phyloP scores from a whole-genome alignment of 1,284 basidiomycete species.

The Papiliotrema terrestris region DNA sequence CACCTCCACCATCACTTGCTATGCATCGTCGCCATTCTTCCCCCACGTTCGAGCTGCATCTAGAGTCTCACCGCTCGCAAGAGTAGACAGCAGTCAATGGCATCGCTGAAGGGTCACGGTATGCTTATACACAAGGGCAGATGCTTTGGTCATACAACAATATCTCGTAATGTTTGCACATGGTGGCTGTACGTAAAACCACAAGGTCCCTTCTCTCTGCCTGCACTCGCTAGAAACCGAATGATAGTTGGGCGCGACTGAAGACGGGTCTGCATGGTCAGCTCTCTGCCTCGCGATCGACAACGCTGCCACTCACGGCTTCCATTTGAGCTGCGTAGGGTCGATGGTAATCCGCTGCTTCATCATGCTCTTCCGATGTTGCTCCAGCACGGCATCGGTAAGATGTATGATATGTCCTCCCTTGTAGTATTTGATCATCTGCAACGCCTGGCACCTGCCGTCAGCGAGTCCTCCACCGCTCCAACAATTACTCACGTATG shows the following conservation, averaged over 20 bases:
- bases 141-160: too few relatives aligned
- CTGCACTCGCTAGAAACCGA: constrained; percentile 65
- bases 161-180: too few relatives aligned
- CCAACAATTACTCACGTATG: constrained; percentile 71
- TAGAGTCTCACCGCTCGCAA: too few relatives aligned
- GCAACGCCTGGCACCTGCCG: constrained; percentile 80
- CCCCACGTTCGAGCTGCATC: too few relatives aligned
- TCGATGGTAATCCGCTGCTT: constrained; percentile 80
- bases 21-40: too few relatives aligned
- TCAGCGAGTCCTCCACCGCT: constrained; percentile 1
- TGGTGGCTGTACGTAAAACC: too few relatives aligned
- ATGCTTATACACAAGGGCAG: too few relatives aligned
- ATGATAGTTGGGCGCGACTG: constrained; percentile 81
- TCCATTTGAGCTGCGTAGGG: constrained; percentile 79
- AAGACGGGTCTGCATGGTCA: constrained; percentile 60
- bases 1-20: too few relatives aligned
- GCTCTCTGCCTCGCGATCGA: not conserved
- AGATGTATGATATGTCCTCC: constrained; percentile 92
- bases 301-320: constrained; percentile 55
- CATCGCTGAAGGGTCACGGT: too few relatives aligned
- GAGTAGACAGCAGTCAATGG: too few relatives aligned
- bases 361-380: constrained; percentile 76
- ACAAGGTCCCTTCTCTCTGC: too few relatives aligned
- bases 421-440: constrained; percentile 95
- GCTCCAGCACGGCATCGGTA: constrained; percentile 84